Evolutionary conservation across 768 basidiomycete genomes (phyloP).

Genomic region (Pleurotus giganteus): DNA sequence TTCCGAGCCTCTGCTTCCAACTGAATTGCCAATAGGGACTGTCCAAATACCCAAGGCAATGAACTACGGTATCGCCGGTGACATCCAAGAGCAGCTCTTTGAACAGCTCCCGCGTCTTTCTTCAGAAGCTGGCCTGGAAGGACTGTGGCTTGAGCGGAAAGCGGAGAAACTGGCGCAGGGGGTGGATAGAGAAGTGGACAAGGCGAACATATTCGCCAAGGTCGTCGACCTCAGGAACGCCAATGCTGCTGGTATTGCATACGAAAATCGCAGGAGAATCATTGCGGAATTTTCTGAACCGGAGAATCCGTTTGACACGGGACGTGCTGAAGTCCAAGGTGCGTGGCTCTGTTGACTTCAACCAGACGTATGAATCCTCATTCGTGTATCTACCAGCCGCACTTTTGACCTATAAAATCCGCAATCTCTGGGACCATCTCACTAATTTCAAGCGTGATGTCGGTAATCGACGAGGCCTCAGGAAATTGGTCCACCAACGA

Average conservation of each 20-base stretch:
- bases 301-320: slow-evolving; percentile 69
- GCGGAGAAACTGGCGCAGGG: slow-evolving; percentile 20
- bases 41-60: slow-evolving; percentile 50
- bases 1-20: slow-evolving; percentile 19
- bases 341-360: slow-evolving; percentile 19
- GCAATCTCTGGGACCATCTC: slow-evolving; percentile 77
- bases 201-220: slow-evolving; percentile 58
- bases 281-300: slow-evolving; percentile 75
- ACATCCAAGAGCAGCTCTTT: slow-evolving; percentile 65
- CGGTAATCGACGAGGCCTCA: slow-evolving; percentile 72
- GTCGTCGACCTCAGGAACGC: slow-evolving; percentile 86
- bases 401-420: slow-evolving; percentile 81
- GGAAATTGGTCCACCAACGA: slow-evolving; percentile 76
- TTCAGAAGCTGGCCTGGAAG: slow-evolving; percentile 23
- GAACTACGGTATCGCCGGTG: slow-evolving; percentile 64
- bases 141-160: slow-evolving; percentile 15
- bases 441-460: slow-evolving; percentile 69
- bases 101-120: slow-evolving; percentile 59
- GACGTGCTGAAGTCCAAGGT: slow-evolving; percentile 92
- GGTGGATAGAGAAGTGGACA: slow-evolving; percentile 35
- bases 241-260: slow-evolving; percentile 81
- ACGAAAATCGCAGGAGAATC: slow-evolving; percentile 81
- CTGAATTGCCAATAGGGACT: slow-evolving; percentile 30
- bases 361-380: neutral
- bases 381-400: slow-evolving; percentile 54